A percentile compares a stretch with the other conserved stretches of the same genome.
Conservation (phyloP, 1,284 basidiomycete genomes). For the Taiwanofungus camphoratus region DNA sequence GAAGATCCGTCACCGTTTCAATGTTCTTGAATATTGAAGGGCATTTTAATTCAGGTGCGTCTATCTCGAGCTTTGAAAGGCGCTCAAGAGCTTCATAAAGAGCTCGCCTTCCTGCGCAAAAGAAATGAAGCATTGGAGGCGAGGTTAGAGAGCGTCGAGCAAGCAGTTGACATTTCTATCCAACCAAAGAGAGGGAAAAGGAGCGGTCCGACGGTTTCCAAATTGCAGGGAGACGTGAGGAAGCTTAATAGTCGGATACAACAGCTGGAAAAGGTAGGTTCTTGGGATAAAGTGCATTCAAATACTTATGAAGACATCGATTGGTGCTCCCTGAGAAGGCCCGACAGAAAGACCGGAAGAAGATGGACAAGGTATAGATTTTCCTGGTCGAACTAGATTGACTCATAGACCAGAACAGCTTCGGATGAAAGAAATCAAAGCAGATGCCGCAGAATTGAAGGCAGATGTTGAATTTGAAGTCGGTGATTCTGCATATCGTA, state of each 20-base stretch:
- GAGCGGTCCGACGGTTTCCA: slow-evolving; percentile 13
- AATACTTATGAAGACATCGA: too few relatives aligned
- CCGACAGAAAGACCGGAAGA: slow-evolving; percentile 25
- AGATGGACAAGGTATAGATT: slow-evolving; percentile 23
- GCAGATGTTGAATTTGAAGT: slow-evolving; percentile 24
- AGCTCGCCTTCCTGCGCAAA: slow-evolving; percentile 17
- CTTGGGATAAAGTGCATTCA: neutral
- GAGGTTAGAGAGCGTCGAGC: slow-evolving; percentile 23
- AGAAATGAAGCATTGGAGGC: slow-evolving; percentile 23
- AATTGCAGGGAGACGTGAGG: slow-evolving; percentile 21
- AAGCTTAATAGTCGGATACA: slow-evolving; percentile 22
- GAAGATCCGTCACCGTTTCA: too few relatives aligned
- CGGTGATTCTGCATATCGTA: slow-evolving; percentile 30
- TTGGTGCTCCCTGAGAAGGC: too few relatives aligned
- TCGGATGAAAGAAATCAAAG: slow-evolving; percentile 30
- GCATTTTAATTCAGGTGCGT: slow-evolving; percentile 18
- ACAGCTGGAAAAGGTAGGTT: slow-evolving; percentile 25
- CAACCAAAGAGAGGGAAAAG: slow-evolving; percentile 24
- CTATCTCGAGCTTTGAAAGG: slow-evolving; percentile 20
- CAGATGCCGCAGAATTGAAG: slow-evolving; percentile 34
- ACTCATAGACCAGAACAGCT: slow-evolving; percentile 24
- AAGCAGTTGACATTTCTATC: slow-evolving; percentile 20
- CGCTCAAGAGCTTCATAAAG: slow-evolving; percentile 16
- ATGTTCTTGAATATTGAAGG: too few relatives aligned
- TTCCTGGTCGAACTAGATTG: neutral